Evolutionary conservation across 371 early-diverging fungal genomes (phyloP), one percentile per base, ranked within the genome.

Genomic region (Saksenaea oblongispora): DNA sequence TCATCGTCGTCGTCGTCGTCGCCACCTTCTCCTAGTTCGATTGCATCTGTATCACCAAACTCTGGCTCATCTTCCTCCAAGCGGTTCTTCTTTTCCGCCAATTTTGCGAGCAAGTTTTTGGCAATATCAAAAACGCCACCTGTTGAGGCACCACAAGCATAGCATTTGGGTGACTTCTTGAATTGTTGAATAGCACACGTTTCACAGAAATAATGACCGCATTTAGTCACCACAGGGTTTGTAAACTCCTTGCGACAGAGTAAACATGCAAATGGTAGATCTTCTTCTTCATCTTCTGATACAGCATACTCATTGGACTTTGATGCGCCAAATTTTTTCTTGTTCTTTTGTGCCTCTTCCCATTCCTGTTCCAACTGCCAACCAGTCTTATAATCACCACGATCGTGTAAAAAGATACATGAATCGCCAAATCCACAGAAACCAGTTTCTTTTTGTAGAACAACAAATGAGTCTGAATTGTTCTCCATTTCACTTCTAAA

Each of bases 351-450:
- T 17, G 87, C 84, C 54, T 89, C 91, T 55, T 98, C 97, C 97
- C 96, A 97, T 70, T 97, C 97, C 67, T 87, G 81, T 64, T 98
- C 97, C 22, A 98, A 66, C 72, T 97, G 92, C 97, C 97, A 96
- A 15, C 97, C 97, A 0, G 89, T 87, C 74, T 98, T 98, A 82
- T 96, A 96, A 69, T 94, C 96, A 17, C 95, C 92, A 65, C 99
- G 91, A 73, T 98, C 99, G 71, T 98, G 99, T 82, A 98, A 89
- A 73, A 96, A 98, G 59, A 90, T 94, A 76, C 99, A 98, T 10
- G 91, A 89, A 75, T 98, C 99, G 41, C 99, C 99, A 80, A 92
- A 98, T 28, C 97, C 98, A 80, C 99, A 98, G 74, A 84, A 94
- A 14, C 95, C 95, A 8, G 93, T 93, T 68, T 91, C 91, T 82